phyloP scores from a whole-genome alignment of 2,329 filamentous ascomycete genomes.

The Microsporum ferrugineum region DNA sequence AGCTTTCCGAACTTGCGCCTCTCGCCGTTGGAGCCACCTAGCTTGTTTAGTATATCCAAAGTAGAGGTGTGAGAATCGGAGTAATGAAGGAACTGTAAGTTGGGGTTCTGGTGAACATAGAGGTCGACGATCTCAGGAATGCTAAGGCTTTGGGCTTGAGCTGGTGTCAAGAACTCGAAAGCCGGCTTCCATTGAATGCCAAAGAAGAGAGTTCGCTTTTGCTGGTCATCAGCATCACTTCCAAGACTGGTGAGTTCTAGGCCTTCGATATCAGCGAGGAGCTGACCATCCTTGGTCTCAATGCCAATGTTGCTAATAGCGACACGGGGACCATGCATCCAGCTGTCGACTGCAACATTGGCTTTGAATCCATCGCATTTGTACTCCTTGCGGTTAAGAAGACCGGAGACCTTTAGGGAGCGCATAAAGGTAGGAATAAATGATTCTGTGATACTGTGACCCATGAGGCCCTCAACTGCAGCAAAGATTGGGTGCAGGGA shows the following conservation, averaged over 20 bases:
- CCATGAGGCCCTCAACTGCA: slow-evolving; percentile 14
- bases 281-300: slow-evolving; percentile 9
- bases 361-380: slow-evolving; percentile 10
- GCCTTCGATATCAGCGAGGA: slow-evolving; percentile 16
- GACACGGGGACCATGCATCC: slow-evolving; percentile 14
- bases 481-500: slow-evolving; percentile 18
- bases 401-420: slow-evolving; percentile 15
- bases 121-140: slow-evolving; percentile 7
- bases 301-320: slow-evolving; percentile 16
- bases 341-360: slow-evolving; percentile 12
- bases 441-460: slow-evolving; percentile 14
- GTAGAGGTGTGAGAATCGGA: slow-evolving; percentile 15
- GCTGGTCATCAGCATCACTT: slow-evolving; percentile 11
- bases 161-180: slow-evolving; percentile 13
- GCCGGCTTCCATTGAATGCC: slow-evolving; percentile 15
- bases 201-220: slow-evolving; percentile 16
- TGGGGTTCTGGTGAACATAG: slow-evolving; percentile 14
- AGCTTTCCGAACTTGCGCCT: slow-evolving; percentile 8
- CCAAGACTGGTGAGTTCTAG: slow-evolving; percentile 16
- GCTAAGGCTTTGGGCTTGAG: slow-evolving; percentile 8
- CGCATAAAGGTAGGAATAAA: slow-evolving; percentile 18
- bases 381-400: slow-evolving; percentile 9
- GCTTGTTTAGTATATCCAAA: slow-evolving; percentile 4
- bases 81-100: slow-evolving; percentile 18
- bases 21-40: slow-evolving; percentile 3